Percentiles rank a stretch among this genome's conserved stretches.
These are phyloP conservation scores for Amanita muscaria DNA, from an alignment of 768 basidiomycete species.

Conservation along the genomic window DNA sequence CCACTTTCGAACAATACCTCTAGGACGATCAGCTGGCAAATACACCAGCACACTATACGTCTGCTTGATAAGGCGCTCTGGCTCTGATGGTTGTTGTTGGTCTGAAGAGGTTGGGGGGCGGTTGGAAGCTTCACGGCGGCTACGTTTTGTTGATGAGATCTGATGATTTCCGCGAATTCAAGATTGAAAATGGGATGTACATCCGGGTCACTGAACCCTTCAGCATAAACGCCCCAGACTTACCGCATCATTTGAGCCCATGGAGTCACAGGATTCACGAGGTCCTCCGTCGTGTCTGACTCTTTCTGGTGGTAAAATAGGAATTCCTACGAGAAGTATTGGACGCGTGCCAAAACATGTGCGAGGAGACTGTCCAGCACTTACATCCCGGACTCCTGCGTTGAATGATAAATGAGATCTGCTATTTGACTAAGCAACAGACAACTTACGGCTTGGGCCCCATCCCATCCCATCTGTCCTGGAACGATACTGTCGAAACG, in stretches of 20 bases:
- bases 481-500: too few relatives aligned
- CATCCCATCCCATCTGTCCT: slow-evolving; percentile 67
- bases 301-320: slow-evolving; percentile 81
- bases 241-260: slow-evolving; percentile 73
- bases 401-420: slow-evolving; percentile 7
- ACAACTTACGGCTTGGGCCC: slow-evolving; percentile 70
- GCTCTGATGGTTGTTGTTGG: slow-evolving; percentile 34
- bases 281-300: slow-evolving; percentile 47
- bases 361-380: slow-evolving; percentile 11
- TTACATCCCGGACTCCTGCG: slow-evolving; percentile 45
- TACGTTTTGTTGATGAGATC: slow-evolving; percentile 10
- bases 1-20: slow-evolving; percentile 62
- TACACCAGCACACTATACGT: slow-evolving; percentile 77
- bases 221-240: slow-evolving; percentile 11
- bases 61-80: slow-evolving; percentile 69
- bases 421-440: neutral
- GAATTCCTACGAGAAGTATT: slow-evolving; percentile 49
- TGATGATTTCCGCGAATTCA: slow-evolving; percentile 13
- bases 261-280: slow-evolving; percentile 51
- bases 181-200: neutral
- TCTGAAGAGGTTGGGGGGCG: slow-evolving; percentile 26
- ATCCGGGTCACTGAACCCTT: too few relatives aligned
- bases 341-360: neutral
- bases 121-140: slow-evolving; percentile 15
- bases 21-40: slow-evolving; percentile 43